These are phyloP conservation scores for Pseudomassariella vexata DNA, from an alignment of 2,329 filamentous ascomycete genomes.

Conservation along the genomic window DNA sequence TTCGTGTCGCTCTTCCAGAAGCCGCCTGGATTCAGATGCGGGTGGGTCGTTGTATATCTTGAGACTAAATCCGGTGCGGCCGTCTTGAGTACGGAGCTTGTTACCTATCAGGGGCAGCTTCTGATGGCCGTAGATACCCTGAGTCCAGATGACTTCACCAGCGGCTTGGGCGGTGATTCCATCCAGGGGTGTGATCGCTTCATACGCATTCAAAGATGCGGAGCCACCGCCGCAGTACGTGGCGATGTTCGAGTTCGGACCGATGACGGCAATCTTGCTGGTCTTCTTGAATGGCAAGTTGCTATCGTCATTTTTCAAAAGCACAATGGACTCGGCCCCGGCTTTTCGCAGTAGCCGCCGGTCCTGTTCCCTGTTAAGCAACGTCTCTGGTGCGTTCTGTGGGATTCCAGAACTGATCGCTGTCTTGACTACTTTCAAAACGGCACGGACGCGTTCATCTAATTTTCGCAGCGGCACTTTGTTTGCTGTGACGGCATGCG, in stretches of 20 bases:
- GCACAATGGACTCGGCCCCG: conserved; percentile 63
- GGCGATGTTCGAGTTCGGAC: conserved; percentile 50
- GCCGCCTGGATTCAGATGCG: not conserved
- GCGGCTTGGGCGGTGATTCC: conserved; percentile 59
- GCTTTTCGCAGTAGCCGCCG: conserved; percentile 59
- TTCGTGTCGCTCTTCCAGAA: not conserved
- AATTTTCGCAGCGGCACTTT: conserved; percentile 49
- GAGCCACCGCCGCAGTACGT: conserved; percentile 60
- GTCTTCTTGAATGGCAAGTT: conserved; percentile 58
- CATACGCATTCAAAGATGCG: conserved; percentile 54
- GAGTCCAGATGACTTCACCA: conserved; percentile 56
- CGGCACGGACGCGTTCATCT: conserved; percentile 48
- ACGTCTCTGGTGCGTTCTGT: conserved; percentile 46
- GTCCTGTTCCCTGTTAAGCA: conserved; percentile 53
- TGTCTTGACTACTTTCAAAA: conserved; percentile 53
- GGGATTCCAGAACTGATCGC: conserved; percentile 46
- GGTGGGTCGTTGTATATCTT: not conserved
- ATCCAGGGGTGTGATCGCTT: conserved; percentile 66
- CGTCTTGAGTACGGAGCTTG: conserved; percentile 53
- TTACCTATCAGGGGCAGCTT: conserved; percentile 53
- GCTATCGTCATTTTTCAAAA: conserved; percentile 65
- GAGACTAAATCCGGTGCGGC: conserved; percentile 25
- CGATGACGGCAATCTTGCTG: conserved; percentile 51
- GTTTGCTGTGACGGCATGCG: conserved; percentile 46
- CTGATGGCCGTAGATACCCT: conserved; percentile 60